phyloP scores from a whole-genome alignment of 75 land plant species.

The Cunninghamia lanceolata region DNA sequence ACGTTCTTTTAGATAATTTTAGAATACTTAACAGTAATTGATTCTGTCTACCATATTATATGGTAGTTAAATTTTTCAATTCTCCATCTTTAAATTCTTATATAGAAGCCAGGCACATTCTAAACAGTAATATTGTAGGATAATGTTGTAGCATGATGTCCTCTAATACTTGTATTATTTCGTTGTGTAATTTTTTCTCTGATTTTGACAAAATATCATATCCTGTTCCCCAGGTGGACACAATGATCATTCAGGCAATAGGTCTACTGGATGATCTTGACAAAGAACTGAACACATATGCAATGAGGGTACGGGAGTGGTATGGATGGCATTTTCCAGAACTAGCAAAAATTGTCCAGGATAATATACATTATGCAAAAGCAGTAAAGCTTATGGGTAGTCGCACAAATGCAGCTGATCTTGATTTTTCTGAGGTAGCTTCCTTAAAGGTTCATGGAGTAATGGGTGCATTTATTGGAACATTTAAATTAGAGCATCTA shows the following conservation, averaged over 20 bases:
- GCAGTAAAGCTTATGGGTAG: constrained; percentile 86
- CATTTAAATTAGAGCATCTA: neutral
- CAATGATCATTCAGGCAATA: constrained; percentile 96
- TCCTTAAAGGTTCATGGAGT: neutral
- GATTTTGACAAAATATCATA: neutral
- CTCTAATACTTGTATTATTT: neutral
- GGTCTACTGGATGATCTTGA: constrained; percentile 95
- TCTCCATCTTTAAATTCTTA: no score
- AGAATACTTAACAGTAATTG: no score
- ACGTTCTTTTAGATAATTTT: no score
- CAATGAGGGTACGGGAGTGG: constrained; percentile 95
- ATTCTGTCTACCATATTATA: no score
- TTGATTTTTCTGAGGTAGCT: constrained; percentile 88
- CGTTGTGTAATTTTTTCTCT: no score
- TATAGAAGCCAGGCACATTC: neutral
- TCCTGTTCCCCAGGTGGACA: constrained; percentile 60
- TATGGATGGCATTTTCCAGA: constrained; percentile 98
- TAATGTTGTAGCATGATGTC: no score
- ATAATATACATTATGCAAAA: constrained; percentile 85
- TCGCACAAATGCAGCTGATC: constrained; percentile 63
- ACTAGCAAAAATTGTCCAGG: constrained; percentile 77
- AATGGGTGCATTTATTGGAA: neutral
- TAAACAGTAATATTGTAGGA: neutral
- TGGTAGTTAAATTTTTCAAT: no score
- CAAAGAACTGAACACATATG: constrained; percentile 91